phyloP scores from a whole-genome alignment of 371 early-diverging fungal genomes.

The Apophysomyces sp. region DNA sequence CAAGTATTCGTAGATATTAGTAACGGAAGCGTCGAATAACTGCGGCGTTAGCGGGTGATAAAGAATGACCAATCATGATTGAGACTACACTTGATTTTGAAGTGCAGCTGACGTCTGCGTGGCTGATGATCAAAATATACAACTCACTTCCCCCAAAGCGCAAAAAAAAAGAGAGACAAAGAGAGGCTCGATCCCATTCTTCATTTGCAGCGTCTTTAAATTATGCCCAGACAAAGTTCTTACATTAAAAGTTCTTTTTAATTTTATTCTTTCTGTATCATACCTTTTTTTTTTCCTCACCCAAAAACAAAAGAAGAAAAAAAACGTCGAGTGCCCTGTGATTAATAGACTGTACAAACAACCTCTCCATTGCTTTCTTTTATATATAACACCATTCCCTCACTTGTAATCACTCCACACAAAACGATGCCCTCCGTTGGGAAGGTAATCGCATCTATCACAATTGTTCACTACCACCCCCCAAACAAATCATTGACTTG shows the following conservation, averaged over 20 bases:
- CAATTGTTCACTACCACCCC: too few species aligned
- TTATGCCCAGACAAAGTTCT: slow-evolving; percentile 2
- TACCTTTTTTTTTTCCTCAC: background rate
- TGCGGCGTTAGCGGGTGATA: too few species aligned
- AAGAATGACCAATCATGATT: too few species aligned
- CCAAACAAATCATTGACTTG: too few species aligned
- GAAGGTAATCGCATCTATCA: background rate
- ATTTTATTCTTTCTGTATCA: background rate
- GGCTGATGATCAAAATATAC: background rate
- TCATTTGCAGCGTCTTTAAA: background rate
- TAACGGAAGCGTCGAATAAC: too few species aligned
- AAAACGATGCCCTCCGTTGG: slow-evolving; percentile 4
- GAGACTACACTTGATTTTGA: too few species aligned
- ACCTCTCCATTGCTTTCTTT: background rate
- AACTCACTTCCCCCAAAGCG: background rate
- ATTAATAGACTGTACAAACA: slow-evolving; percentile 2
- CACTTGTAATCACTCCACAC: background rate
- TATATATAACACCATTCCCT: slow-evolving; percentile 1
- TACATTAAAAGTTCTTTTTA: background rate
- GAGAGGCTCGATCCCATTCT: background rate
- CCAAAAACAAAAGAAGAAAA: background rate
- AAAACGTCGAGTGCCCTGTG: background rate
- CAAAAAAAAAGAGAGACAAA: background rate
- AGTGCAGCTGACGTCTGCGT: background rate
- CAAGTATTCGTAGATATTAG: too few species aligned